Evolutionary conservation across 352 stramenopile species (phyloP).

Genomic region (Blastocystis hominis): DNA sequence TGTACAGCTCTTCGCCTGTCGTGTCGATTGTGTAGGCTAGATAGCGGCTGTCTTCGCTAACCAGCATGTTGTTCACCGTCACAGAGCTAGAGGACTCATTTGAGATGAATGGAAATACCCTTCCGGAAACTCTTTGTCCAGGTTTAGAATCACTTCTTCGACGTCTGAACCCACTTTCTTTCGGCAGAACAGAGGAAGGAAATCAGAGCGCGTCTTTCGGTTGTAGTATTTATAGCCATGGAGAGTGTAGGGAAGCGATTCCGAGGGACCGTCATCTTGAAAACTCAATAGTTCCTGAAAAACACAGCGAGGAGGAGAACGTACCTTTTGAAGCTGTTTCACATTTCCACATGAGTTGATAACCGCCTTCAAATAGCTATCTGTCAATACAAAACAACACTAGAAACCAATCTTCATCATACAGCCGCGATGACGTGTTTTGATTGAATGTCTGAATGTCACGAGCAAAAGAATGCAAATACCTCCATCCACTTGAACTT

Average conservation of each 20-base stretch:
- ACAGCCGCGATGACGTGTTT: background rate
- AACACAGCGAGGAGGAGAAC: background rate
- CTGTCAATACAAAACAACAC: background rate
- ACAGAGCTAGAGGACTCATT: background rate
- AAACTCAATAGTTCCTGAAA: background rate
- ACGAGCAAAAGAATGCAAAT: background rate
- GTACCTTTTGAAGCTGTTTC: background rate
- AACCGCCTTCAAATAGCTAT: conserved; percentile 9
- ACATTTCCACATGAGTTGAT: background rate
- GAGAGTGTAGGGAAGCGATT: conserved; percentile 8
- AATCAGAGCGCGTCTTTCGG: background rate
- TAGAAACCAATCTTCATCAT: conserved; percentile 35
- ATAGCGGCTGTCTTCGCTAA: background rate
- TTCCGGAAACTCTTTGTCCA: conserved; percentile 35
- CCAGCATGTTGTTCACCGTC: conserved; percentile 48
- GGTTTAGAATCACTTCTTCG: conserved; percentile 34
- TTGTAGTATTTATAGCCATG: conserved; percentile 41
- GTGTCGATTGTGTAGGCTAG: conserved; percentile 41
- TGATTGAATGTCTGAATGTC: conserved; percentile 5
- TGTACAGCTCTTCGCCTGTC: conserved; percentile 47
- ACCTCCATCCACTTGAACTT: conserved; percentile 49
- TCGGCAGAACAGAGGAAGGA: conserved; percentile 44
- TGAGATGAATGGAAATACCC: background rate
- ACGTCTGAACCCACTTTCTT: background rate
- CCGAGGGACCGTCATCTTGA: conserved; percentile 3